Conservation (phyloP, 2,329 filamentous ascomycete species). For the Hypomyces rosellus region DNA sequence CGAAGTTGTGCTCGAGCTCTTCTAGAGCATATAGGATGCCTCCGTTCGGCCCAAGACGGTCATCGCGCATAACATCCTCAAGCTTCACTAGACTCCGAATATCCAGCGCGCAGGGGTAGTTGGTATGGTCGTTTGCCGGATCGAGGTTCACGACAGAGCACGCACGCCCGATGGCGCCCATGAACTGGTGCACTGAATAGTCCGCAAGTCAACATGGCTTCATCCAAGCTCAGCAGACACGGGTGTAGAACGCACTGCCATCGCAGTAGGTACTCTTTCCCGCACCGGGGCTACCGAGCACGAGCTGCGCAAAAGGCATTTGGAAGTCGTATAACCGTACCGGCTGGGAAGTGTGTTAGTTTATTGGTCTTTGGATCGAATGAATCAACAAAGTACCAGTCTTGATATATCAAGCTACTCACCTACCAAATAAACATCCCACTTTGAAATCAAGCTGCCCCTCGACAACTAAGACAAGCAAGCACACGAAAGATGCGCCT, state of each 20-base stretch:
- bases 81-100: conserved; percentile 83
- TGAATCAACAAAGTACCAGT: too few species aligned
- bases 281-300: conserved; percentile 88
- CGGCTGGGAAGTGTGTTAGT: conserved; percentile 14
- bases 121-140: conserved; percentile 89
- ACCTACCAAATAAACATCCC: too few species aligned
- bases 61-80: conserved; percentile 91
- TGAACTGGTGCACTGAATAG: conserved; percentile 80
- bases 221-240: background rate
- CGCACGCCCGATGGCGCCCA: conserved; percentile 89
- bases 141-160: conserved; percentile 96
- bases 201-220: background rate
- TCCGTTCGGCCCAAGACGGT: conserved; percentile 86
- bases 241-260: conserved; percentile 56
- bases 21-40: conserved; percentile 90
- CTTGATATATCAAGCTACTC: too few species aligned
- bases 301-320: conserved; percentile 67
- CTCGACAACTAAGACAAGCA: conserved; percentile 11
- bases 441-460: too few species aligned
- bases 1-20: conserved; percentile 87
- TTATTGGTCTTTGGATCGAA: too few species aligned
- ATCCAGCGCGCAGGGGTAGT: conserved; percentile 83
- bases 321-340: conserved; percentile 12
- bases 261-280: conserved; percentile 98
- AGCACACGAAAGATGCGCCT: background rate